phyloP scores from a whole-genome alignment of 176 grass and related monocot species.

The Aegilops bicornis region DNA sequence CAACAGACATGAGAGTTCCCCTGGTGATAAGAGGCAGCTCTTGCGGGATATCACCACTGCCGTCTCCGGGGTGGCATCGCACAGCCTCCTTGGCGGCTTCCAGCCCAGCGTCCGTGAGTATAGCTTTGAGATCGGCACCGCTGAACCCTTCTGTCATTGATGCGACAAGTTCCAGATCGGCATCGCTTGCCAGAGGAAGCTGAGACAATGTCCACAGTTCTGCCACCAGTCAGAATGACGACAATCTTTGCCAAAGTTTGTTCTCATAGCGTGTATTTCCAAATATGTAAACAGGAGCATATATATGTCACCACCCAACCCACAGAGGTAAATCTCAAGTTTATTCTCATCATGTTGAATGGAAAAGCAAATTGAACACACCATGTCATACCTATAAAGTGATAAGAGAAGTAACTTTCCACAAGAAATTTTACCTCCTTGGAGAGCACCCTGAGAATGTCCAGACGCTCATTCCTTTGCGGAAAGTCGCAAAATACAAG shows the following conservation, averaged over 20 bases:
- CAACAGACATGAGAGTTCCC: slow-evolving; percentile 67
- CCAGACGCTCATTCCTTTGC: slow-evolving; percentile 62
- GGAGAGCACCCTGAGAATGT: slow-evolving; percentile 73
- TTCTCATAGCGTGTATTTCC: not conserved
- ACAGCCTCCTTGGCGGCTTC: slow-evolving; percentile 48
- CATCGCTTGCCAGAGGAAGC: slow-evolving; percentile 64
- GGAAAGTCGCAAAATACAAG: slow-evolving; percentile 92
- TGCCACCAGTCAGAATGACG: not conserved
- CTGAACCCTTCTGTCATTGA: slow-evolving; percentile 83
- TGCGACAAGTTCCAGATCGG: slow-evolving; percentile 66
- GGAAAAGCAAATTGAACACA: not conserved
- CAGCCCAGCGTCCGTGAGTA: slow-evolving; percentile 66
- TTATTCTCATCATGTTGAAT: not conserved
- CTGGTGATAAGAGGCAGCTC: slow-evolving; percentile 49
- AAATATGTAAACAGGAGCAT: not conserved
- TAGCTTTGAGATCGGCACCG: slow-evolving; percentile 72
- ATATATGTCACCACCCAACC: not conserved
- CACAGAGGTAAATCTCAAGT: not conserved
- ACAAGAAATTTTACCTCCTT: slow-evolving; percentile 46
- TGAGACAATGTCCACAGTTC: slow-evolving; percentile 13
- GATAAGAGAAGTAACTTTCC: not conserved
- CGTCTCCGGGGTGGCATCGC: not conserved
- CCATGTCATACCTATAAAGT: not conserved
- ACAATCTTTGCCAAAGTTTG: not conserved
- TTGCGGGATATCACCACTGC: not conserved